Percentiles rank a stretch among this genome's conserved stretches.
These are phyloP conservation scores for Fraxinus paxiana DNA, from an alignment of 305 asterid genomes.

Conservation along the genomic window DNA sequence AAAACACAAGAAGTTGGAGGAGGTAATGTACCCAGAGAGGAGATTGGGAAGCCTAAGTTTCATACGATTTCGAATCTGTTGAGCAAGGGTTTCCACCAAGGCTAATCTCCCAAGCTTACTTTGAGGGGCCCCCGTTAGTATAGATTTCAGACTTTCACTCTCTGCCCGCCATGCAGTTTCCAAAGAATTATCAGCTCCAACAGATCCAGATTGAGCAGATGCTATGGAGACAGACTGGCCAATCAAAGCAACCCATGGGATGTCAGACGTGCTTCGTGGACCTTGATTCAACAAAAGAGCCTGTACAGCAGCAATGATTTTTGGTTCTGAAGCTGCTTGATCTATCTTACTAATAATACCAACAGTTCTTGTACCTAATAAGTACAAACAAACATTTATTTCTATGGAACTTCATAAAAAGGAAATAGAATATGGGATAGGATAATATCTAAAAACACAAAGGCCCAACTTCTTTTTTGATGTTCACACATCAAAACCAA, in stretches of 20 bases:
- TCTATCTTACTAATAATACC: conserved; percentile 98
- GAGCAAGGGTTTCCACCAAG: conserved; percentile 88
- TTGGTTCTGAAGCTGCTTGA: conserved; percentile 92
- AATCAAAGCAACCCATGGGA: conserved; percentile 98
- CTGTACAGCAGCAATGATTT: conserved; percentile 91
- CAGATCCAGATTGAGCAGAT: conserved; percentile 85
- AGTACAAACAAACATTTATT: conserved; percentile 19
- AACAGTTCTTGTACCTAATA: conserved; percentile 83
- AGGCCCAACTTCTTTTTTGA: background rate
- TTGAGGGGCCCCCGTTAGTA: conserved; percentile 86
- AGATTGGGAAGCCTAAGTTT: conserved; percentile 89
- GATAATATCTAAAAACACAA: conserved; percentile 11
- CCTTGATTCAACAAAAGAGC: conserved; percentile 92
- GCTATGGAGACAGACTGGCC: conserved; percentile 97
- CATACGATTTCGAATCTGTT: conserved; percentile 87
- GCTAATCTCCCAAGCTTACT: conserved; percentile 97
- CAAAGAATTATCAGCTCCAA: conserved; percentile 81
- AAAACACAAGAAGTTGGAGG: conserved; percentile 23
- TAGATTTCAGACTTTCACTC: conserved; percentile 89
- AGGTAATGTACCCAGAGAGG: conserved; percentile 69
- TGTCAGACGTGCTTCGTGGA: conserved; percentile 87
- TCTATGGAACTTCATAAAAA: conserved; percentile 6
- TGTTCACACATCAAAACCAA: conserved; percentile 23
- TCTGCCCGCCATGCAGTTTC: conserved; percentile 99
- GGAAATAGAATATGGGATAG: conserved; percentile 9